Percentiles rank a stretch among this genome's conserved stretches.
Evolutionary conservation across 2,329 filamentous ascomycete species (phyloP).

Genomic region (Talaromyces pinophilus): DNA sequence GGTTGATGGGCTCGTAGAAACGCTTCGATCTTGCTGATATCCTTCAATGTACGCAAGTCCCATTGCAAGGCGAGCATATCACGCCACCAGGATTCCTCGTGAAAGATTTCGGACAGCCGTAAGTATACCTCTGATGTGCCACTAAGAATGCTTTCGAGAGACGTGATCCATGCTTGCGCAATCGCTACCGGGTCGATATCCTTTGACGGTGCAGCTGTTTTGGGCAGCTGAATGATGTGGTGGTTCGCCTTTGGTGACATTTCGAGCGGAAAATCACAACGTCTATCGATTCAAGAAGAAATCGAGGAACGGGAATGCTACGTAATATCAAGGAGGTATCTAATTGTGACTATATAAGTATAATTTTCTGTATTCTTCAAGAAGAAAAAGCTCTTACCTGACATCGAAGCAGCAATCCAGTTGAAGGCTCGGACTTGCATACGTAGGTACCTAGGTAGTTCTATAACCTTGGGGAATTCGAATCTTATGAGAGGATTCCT

Average conservation of each 20-base stretch:
- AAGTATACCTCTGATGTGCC: not conserved
- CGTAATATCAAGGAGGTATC: not conserved
- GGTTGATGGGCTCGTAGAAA: slow-evolving; percentile 25
- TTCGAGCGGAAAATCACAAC: not conserved
- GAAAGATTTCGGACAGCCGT: slow-evolving; percentile 31
- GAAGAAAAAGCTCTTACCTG: not conserved
- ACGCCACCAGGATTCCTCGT: slow-evolving; percentile 44
- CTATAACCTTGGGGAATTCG: not conserved
- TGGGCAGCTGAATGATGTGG: not conserved
- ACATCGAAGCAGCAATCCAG: not conserved
- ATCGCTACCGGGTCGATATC: not conserved
- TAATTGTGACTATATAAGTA: not conserved
- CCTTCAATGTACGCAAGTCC: slow-evolving; percentile 41
- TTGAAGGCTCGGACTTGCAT: not conserved
- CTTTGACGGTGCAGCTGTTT: not conserved
- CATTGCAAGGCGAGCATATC: slow-evolving; percentile 43
- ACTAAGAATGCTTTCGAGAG: not conserved
- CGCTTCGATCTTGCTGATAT: slow-evolving; percentile 32
- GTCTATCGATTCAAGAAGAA: not conserved
- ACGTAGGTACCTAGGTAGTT: not conserved
- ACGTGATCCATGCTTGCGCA: not conserved
- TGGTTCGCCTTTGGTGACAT: not conserved
- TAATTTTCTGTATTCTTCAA: not conserved
- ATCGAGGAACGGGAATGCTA: not conserved
- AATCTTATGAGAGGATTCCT: not conserved